These are phyloP conservation scores for Rhodomyrtus psidioides DNA, from an alignment of 441 rosid genomes.

Conservation along the genomic window DNA sequence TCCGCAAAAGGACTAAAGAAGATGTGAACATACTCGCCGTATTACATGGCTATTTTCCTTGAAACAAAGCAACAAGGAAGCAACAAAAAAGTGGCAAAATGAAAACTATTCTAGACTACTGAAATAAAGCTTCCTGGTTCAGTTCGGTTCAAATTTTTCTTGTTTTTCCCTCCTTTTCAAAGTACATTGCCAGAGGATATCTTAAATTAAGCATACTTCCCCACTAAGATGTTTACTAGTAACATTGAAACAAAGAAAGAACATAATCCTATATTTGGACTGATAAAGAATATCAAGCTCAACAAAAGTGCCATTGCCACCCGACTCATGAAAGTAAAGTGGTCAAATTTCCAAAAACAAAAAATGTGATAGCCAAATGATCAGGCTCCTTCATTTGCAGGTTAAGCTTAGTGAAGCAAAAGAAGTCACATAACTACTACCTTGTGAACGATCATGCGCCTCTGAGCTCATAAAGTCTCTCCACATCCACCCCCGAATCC, in stretches of 20 bases:
- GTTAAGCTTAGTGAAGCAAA: not conserved
- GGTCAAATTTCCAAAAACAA: not conserved
- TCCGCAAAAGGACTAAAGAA: not conserved
- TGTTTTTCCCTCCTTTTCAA: not conserved
- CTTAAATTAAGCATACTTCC: not conserved
- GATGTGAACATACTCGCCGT: not conserved
- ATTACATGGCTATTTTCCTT: not conserved
- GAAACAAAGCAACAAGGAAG: not conserved
- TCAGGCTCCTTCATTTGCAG: not conserved
- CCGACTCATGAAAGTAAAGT: not conserved
- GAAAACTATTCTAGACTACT: not conserved
- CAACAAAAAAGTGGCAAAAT: not conserved
- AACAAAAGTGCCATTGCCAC: not conserved
- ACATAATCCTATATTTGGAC: not conserved
- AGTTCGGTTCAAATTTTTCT: not conserved
- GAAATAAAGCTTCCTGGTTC: not conserved
- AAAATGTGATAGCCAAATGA: not conserved
- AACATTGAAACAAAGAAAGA: not conserved
- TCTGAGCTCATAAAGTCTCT: constrained; percentile 39
- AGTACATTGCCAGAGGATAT: not conserved
- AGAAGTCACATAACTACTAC: constrained; percentile 16
- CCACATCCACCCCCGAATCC: constrained; percentile 91
- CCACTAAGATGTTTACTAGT: not conserved
- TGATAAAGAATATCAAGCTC: not conserved
- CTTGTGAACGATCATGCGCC: constrained; percentile 34